A percentile compares a stretch with the other conserved stretches of the same genome.
Conservation (phyloP, 208 protist species). For the Lotmaria passim region DNA sequence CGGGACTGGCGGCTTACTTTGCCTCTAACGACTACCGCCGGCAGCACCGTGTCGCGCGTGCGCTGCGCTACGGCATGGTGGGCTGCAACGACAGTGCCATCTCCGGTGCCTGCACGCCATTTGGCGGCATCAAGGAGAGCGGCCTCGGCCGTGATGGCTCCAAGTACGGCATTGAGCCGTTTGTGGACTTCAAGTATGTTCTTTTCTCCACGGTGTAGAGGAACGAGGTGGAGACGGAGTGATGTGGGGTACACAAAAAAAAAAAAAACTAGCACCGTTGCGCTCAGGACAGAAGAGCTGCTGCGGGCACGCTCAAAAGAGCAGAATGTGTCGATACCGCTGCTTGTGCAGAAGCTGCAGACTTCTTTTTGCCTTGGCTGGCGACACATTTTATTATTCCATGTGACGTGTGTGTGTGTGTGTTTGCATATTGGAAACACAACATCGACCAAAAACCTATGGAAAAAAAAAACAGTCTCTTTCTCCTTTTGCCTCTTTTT, state of each 20-base stretch:
- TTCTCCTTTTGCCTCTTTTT: no score
- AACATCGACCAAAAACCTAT: no score
- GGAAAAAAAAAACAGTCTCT: no score
- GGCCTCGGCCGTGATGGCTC: constrained; percentile 91
- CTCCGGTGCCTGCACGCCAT: constrained; percentile 72
- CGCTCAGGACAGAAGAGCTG: no score
- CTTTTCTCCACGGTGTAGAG: constrained; percentile 63
- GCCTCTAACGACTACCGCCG: constrained; percentile 77
- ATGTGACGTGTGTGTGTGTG: no score
- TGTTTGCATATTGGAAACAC: no score
- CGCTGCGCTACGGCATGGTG: constrained; percentile 86
- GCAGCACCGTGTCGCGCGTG: constrained; percentile 59
- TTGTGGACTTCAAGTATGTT: constrained; percentile 85
- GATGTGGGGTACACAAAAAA: no score
- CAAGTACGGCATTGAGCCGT: constrained; percentile 90
- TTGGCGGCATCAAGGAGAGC: constrained; percentile 91
- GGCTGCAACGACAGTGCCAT: constrained; percentile 79
- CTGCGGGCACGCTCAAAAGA: no score
- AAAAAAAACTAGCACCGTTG: background rate
- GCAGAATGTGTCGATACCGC: no score
- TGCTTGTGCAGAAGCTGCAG: no score
- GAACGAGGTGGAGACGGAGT: background rate
- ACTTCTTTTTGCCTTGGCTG: no score
- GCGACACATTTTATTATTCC: no score
- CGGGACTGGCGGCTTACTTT: constrained; percentile 84